These are phyloP conservation scores for Botryosphaeria dothidea DNA, from an alignment of 2,329 filamentous ascomycete species.

Conservation along the genomic window DNA sequence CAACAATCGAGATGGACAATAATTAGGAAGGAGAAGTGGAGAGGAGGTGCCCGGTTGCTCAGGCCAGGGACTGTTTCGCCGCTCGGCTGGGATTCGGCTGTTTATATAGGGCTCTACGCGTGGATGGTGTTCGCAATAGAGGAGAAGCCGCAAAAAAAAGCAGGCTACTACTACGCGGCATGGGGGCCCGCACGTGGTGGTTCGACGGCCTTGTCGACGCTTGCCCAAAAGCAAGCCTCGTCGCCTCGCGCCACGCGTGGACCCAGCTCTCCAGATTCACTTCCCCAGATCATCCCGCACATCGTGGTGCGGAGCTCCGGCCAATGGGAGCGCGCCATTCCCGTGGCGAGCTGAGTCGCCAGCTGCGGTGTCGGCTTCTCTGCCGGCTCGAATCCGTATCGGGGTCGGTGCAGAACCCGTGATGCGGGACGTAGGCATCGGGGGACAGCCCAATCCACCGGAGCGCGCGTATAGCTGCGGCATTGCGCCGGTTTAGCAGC, in stretches of 20 bases:
- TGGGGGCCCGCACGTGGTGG: neutral
- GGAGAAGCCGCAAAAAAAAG: neutral
- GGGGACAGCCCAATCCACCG: neutral
- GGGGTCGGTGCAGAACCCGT: neutral
- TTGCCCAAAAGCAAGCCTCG: neutral
- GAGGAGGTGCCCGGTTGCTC: neutral
- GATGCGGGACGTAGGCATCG: neutral
- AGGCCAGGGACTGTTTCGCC: neutral
- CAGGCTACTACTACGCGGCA: neutral
- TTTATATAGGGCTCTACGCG: neutral
- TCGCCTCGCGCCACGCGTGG: neutral
- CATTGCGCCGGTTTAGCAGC: neutral
- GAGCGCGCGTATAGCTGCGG: neutral
- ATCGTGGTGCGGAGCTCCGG: neutral
- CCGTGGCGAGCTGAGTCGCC: neutral
- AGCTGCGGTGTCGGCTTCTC: neutral
- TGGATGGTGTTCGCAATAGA: neutral
- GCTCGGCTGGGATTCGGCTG: neutral
- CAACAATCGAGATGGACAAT: neutral
- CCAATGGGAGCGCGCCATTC: neutral
- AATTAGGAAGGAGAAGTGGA: too few species aligned
- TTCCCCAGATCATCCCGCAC: slow-evolving; percentile 14
- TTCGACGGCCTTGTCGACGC: neutral
- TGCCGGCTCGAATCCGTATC: neutral
- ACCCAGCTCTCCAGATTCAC: slow-evolving; percentile 3